A percentile compares a stretch with the other conserved stretches of the same genome.
Evolutionary conservation across 2,329 filamentous ascomycete species (phyloP).

Genomic region (Fusarium xylarioides): DNA sequence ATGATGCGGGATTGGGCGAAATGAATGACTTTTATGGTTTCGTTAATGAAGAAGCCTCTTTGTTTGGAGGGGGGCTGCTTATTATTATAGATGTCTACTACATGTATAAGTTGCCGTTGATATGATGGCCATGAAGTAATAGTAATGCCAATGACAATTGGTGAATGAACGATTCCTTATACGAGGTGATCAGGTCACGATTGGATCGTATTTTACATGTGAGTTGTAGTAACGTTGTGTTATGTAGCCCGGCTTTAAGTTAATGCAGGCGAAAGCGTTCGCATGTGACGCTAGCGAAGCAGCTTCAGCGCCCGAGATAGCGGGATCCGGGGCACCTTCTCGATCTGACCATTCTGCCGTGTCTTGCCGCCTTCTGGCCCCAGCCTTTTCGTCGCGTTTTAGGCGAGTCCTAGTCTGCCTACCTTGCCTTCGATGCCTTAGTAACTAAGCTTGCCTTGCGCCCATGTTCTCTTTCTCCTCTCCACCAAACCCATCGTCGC

Average conservation of each 20-base stretch:
- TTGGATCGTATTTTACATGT: not conserved
- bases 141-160: slow-evolving; percentile 19
- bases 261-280: slow-evolving; percentile 33
- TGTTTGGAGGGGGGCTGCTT: not conserved
- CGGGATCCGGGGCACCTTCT: slow-evolving; percentile 33
- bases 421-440: not conserved
- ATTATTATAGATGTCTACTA: slow-evolving; percentile 2
- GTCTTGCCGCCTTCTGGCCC: slow-evolving; percentile 39
- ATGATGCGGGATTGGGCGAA: slow-evolving; percentile 8
- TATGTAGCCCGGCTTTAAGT: not conserved
- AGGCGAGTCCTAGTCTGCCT: not conserved
- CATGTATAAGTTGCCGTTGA: not conserved
- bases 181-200: not conserved
- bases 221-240: slow-evolving; percentile 15
- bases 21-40: slow-evolving; percentile 22
- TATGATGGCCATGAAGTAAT: slow-evolving; percentile 18
- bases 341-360: slow-evolving; percentile 42
- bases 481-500: slow-evolving; percentile 31
- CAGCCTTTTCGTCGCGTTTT: slow-evolving; percentile 43
- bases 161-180: not conserved
- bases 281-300: slow-evolving; percentile 35
- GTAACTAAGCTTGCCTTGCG: slow-evolving; percentile 26
- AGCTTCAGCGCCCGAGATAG: slow-evolving; percentile 19
- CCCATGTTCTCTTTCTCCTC: slow-evolving; percentile 40
- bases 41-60: not conserved